Evolutionary conservation across 169 alveolate genomes (phyloP), one percentile per base, ranked within the genome.

Genomic region (Plasmodium coatneyi): DNA sequence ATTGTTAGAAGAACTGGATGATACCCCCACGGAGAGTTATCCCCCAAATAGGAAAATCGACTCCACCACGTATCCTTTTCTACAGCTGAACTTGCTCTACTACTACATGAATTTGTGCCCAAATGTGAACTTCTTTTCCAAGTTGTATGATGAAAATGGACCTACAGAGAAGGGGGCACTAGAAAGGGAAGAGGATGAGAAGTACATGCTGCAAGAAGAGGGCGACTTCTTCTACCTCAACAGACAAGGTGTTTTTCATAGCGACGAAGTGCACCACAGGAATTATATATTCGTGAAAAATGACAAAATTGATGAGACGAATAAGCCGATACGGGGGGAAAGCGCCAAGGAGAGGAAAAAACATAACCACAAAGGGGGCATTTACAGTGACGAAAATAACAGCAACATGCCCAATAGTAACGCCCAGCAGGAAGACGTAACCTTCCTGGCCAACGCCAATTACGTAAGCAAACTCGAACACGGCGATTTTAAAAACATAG

Each of bases 1-100:
- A 91, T 81, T 91, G 71, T 22, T 91, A 49, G 95, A 91, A 91
- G 95, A 91, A 28, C 43, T 91, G 28, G 92, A 91, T 82, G 95
- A 91, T 71, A 89, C 54, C 25, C 41, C 34, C 72, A 0, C 36
- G 19, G 25, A 66, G 12, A 56, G 41, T 79, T 25, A 14, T 28
- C 34, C 46, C 32, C 28, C 80, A 32, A 32, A 22, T 82, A 83
- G 36, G 12, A 70, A 70, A 66, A 70, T 30, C 46, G 28, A 36
- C 60, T 71, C 39, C 4, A 28, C 43, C 30, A 46, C 93, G 3
- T 86, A 81, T 41, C 95, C 95, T 1, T 34, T 91, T 34, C 74
- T 91, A 56, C 36, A 92, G 3, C 70, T 91, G 16, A 70, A 91
- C 22, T 19, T 91, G 36, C 76, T 91, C n/a, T 91, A 81, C 43